These are phyloP conservation scores for Cytospora paraplurivora DNA, from an alignment of 2,329 filamentous ascomycete genomes.

Conservation along the genomic window DNA sequence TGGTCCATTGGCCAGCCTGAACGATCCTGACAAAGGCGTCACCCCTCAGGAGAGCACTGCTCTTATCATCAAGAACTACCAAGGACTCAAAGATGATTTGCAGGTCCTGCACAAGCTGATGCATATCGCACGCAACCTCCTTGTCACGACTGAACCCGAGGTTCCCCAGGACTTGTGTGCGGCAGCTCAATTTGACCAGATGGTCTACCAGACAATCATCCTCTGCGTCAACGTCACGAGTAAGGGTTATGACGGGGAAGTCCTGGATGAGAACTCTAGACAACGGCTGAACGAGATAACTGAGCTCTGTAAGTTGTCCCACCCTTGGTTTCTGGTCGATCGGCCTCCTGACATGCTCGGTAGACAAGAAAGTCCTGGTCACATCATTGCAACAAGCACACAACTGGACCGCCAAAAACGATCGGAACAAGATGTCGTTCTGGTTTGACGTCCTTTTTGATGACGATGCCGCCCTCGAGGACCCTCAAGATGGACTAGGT, in stretches of 20 bases:
- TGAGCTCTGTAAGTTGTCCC: slow-evolving; percentile 57
- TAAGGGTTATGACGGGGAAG: slow-evolving; percentile 67
- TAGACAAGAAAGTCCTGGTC: slow-evolving; percentile 67
- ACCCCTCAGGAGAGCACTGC: slow-evolving; percentile 64
- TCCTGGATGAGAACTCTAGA: slow-evolving; percentile 59
- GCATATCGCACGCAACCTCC: slow-evolving; percentile 66
- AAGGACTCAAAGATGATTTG: slow-evolving; percentile 61
- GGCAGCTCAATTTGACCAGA: slow-evolving; percentile 65
- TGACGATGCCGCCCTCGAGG: slow-evolving; percentile 49
- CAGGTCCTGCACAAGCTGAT: slow-evolving; percentile 67
- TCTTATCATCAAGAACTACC: slow-evolving; percentile 65
- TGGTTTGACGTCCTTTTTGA: slow-evolving; percentile 69
- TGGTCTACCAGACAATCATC: slow-evolving; percentile 66
- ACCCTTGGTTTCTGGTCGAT: not conserved
- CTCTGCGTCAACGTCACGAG: slow-evolving; percentile 68
- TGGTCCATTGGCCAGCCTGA: slow-evolving; percentile 55
- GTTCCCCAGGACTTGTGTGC: slow-evolving; percentile 68
- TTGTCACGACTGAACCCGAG: slow-evolving; percentile 65
- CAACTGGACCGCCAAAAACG: slow-evolving; percentile 70
- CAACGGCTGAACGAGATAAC: slow-evolving; percentile 63
- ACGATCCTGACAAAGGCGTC: slow-evolving; percentile 57
- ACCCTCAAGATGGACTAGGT: slow-evolving; percentile 54
- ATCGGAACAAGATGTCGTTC: slow-evolving; percentile 70
- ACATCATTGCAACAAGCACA: slow-evolving; percentile 68
- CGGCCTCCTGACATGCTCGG: slow-evolving; percentile 29